Conservation (phyloP, 345 rosid species). For the Conringia planisiliqua region DNA sequence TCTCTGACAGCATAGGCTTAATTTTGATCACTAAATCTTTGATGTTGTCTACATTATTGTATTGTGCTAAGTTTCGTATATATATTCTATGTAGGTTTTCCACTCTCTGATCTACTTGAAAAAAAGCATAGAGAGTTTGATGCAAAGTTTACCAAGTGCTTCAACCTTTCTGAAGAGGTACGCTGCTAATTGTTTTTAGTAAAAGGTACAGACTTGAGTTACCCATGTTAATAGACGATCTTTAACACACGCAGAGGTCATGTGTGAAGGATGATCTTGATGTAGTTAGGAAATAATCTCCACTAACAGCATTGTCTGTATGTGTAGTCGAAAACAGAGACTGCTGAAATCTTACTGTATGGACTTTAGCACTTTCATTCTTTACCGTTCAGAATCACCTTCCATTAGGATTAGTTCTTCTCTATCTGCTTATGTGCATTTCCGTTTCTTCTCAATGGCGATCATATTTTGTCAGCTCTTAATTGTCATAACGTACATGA, state of each 20-base stretch:
- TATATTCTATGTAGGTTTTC: slow-evolving; percentile 42
- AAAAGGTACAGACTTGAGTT: neutral
- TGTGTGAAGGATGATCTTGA: neutral
- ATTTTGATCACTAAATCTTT: neutral
- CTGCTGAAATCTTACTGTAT: neutral
- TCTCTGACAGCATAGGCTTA: neutral
- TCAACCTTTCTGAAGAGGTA: slow-evolving; percentile 68
- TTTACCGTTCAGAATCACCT: neutral
- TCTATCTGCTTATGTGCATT: neutral
- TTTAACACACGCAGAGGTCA: neutral
- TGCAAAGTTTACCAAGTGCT: slow-evolving; percentile 53
- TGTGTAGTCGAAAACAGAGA: slow-evolving; percentile 1
- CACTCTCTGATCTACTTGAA: slow-evolving; percentile 51
- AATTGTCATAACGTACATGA: slow-evolving; percentile 4
- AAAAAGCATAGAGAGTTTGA: slow-evolving; percentile 68
- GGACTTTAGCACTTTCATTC: neutral
- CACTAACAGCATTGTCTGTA: neutral
- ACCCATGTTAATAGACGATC: neutral
- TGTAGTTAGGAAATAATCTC: neutral
- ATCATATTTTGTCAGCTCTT: slow-evolving; percentile 7
- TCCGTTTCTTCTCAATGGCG: slow-evolving; percentile 4
- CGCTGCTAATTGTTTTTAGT: neutral
- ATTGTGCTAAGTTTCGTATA: slow-evolving; percentile 8
- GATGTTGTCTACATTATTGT: slow-evolving; percentile 4
- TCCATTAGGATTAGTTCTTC: neutral